phyloP scores from a whole-genome alignment of 2,329 filamentous ascomycete species.

The Phyllosticta capitalensis region DNA sequence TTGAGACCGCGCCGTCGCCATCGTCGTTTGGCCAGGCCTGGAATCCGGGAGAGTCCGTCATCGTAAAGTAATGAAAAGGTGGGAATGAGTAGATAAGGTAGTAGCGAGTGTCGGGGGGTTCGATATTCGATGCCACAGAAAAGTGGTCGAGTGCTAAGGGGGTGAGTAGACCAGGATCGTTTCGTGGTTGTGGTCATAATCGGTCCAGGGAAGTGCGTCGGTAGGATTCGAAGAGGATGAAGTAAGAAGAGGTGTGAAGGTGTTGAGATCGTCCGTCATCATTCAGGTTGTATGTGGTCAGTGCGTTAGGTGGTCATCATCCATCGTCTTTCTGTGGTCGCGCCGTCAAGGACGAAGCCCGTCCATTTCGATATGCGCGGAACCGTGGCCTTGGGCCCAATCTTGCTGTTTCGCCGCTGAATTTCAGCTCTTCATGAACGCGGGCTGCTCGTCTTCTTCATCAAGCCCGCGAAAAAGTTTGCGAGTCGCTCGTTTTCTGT shows the following conservation, averaged over 20 bases:
- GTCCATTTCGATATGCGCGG: neutral
- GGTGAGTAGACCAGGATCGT: no score
- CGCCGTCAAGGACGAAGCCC: neutral
- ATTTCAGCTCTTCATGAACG: neutral
- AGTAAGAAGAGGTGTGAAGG: neutral
- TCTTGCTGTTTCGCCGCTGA: neutral
- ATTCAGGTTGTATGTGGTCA: neutral
- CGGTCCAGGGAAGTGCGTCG: no score
- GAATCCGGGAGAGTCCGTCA: neutral
- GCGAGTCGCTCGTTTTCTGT: constrained; percentile 31
- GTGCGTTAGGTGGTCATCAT: neutral
- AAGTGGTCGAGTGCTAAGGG: neutral
- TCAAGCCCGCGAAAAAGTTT: constrained; percentile 30
- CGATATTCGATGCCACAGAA: neutral
- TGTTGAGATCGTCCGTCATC: neutral
- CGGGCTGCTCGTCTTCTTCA: constrained; percentile 16
- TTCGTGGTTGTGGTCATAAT: no score
- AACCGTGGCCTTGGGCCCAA: neutral
- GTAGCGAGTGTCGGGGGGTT: neutral
- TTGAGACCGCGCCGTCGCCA: neutral
- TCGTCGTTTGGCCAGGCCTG: neutral
- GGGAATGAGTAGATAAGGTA: neutral
- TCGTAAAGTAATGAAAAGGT: neutral
- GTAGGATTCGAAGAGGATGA: neutral
- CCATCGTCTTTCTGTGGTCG: neutral